Base-by-base conservation (phyloP, 2,329 filamentous ascomycete genomes). In the Davidsoniella virescens region DNA sequence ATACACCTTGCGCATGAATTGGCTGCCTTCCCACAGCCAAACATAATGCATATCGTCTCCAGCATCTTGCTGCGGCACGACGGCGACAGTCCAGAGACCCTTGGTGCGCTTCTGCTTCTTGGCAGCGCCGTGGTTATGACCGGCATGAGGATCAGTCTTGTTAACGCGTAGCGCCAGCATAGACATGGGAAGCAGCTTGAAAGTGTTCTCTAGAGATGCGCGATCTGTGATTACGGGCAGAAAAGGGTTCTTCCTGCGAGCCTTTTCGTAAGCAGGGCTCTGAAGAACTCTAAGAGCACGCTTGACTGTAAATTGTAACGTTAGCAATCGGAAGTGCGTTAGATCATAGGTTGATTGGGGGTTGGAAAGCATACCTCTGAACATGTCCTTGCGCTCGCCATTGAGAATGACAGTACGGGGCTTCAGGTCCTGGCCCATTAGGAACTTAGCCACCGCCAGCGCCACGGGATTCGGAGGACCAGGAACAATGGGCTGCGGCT, bases 321-420 rank as follows among this genome's bases (percentile, higher is more conserved):
- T 52, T 52, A 52, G 44, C 33, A 7, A 43, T 4, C 16, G 36
- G 5, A 17, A 4, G 10, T n/a, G 26, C 4, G 7, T 49, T 7
- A 44, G 44, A 7, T 25, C 16, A 26, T n/a, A 25, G 12, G 16
- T 18, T 29, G 17, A 2, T 7, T 12, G 38, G 8, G 9, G 17
- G 2, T 7, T 12, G 38, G 10, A 10, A 26, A 18, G 54, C 62
- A 46, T 70, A 90, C 87, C 87, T 73, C 82, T 84, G 67, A 98
- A 96, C 85, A 98, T 93, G 57, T 98, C 90, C 68, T 94, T 96
- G 60, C 92, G 78, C 72, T 95, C 88, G 59, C 92, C 92, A 57
- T 95, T 88, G 56, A 96, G 76, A 56, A 98, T 93, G 63, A 85
- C 90, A 16, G 88, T 95, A 55, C 92, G 75, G 16, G 77, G 74